Base-by-base conservation (phyloP, 2,329 filamentous ascomycete species). In the Rutstroemia sp. region DNA sequence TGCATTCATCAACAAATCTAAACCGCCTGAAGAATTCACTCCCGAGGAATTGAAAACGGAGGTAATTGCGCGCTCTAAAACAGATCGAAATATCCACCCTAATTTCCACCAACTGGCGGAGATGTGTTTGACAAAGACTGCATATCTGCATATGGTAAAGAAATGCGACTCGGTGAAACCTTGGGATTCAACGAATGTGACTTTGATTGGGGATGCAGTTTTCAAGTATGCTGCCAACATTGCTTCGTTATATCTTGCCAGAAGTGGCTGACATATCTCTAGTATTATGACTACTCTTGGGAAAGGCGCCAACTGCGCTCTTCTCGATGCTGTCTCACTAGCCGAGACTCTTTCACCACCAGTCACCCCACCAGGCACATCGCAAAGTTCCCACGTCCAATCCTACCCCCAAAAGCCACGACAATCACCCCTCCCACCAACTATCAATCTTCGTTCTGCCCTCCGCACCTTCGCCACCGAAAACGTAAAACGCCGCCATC, bases 291-390 rank as follows among this genome's bases (percentile, higher is more conserved):
- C 62, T 0, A 67, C 63, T 51, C 56, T 67, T 12, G 62, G 63
- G 2, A 66, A 66, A 52, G 65, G 65, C 18, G 65, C 65, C 2
- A 67, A 67, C 37, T 67, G 65, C 49, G 65, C 65, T 2, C 47
- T 67, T 9, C 62, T 66, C n/a, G 65, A 67, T 38, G 64, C 65
- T 2, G 47, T 66, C 9, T 61, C 60, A 42, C 60, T 67, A 8
- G 59, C 65, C 16, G 63, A 63, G 34, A 52, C 54, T 21, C 54
- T 67, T 9, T 23, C 49, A 30, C 48, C 23, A 21, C 39, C 23
- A 0, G 10, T 47, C 3, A 34, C 39, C 14, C 30, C 42, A 39
- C 30, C 48, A 1, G 25, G 45, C 19, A 34, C 41, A 39, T 51
- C 37, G n/a, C 25, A 51, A 18, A 6, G 23, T 10, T 10, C 38